A percentile compares a stretch with the other conserved stretches of the same genome.
These are phyloP conservation scores for Filobasidium wieringae DNA, from an alignment of 768 basidiomycete genomes.

Conservation along the genomic window DNA sequence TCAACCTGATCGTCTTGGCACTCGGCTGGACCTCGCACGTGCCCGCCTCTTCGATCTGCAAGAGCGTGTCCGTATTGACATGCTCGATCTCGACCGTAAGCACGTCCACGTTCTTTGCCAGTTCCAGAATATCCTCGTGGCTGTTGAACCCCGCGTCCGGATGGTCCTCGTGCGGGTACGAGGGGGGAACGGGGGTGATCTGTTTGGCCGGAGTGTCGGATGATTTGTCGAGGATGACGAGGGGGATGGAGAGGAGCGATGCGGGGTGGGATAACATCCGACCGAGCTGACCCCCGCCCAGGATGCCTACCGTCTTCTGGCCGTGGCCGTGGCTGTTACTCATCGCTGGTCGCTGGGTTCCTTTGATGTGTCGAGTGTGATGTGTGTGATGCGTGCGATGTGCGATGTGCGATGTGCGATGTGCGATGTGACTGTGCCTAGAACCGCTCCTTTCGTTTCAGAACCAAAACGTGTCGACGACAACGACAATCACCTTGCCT, in stretches of 20 bases:
- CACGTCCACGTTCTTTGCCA: slow-evolving; percentile 69
- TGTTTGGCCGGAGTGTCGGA: slow-evolving; percentile 80
- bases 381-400: neutral
- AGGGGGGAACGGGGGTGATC: slow-evolving; percentile 50
- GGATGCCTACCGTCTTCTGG: slow-evolving; percentile 38
- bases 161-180: slow-evolving; percentile 47
- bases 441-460: neutral
- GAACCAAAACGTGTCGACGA: neutral
- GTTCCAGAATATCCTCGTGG: slow-evolving; percentile 59
- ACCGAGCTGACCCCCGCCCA: slow-evolving; percentile 84
- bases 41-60: slow-evolving; percentile 39
- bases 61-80: slow-evolving; percentile 65
- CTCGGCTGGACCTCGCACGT: slow-evolving; percentile 53
- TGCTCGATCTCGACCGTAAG: slow-evolving; percentile 97
- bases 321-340: no score
- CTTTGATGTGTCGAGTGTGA: neutral
- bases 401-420: neutral
- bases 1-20: slow-evolving; percentile 66
- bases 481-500: neutral
- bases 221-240: slow-evolving; percentile 75
- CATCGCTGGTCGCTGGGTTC: no score
- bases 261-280: slow-evolving; percentile 91
- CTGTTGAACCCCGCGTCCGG: slow-evolving; percentile 83
- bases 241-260: slow-evolving; percentile 67
- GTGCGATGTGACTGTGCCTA: neutral